phyloP scores from a whole-genome alignment of 2,329 filamentous ascomycete genomes.

The Alternaria triticina region DNA sequence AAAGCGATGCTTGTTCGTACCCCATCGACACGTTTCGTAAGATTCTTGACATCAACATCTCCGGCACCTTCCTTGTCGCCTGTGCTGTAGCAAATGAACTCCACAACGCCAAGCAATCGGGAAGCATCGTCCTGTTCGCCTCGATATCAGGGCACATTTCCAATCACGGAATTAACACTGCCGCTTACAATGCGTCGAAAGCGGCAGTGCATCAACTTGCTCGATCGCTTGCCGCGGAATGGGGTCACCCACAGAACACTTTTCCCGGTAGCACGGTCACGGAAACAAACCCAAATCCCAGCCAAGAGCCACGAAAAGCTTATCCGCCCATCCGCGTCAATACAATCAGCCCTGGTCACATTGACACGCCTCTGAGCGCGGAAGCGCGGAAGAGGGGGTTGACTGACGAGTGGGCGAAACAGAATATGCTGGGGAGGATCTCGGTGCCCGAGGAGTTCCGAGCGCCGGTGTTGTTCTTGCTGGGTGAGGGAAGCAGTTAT shows the following conservation, averaged over 20 bases:
- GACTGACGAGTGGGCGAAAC: constrained; percentile 37
- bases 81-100: constrained; percentile 44
- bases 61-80: constrained; percentile 46
- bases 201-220: constrained; percentile 60
- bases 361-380: constrained; percentile 53
- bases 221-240: constrained; percentile 61
- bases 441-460: constrained; percentile 39
- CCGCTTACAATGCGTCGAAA: constrained; percentile 62
- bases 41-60: constrained; percentile 48
- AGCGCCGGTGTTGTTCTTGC: constrained; percentile 37
- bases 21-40: constrained; percentile 40
- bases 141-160: constrained; percentile 47
- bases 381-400: constrained; percentile 39
- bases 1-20: constrained; percentile 43
- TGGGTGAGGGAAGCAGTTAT: constrained; percentile 62
- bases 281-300: constrained; percentile 24
- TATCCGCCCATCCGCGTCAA: constrained; percentile 59
- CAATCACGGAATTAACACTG: constrained; percentile 50
- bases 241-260: constrained; percentile 49
- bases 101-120: constrained; percentile 34
- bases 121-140: constrained; percentile 49
- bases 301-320: constrained; percentile 10
- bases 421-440: constrained; percentile 46
- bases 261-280: constrained; percentile 38
- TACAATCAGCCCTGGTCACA: constrained; percentile 60